phyloP scores from a whole-genome alignment of 2,329 filamentous ascomycete species.

The Neocatenulostroma microsporum region DNA sequence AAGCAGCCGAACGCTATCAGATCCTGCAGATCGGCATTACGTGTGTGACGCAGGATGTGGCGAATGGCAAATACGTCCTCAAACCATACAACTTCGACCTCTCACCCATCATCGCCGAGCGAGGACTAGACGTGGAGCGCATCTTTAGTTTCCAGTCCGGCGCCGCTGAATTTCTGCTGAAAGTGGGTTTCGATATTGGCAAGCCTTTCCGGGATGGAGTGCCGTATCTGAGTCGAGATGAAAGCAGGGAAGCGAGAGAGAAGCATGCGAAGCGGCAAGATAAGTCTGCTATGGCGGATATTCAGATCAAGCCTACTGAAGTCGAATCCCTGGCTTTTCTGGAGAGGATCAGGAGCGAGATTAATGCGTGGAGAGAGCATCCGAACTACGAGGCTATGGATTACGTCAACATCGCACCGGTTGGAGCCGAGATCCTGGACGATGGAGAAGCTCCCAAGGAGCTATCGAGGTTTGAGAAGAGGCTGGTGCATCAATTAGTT shows the following conservation, averaged over 20 bases:
- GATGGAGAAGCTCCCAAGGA: constrained; percentile 19
- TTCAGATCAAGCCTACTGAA: constrained; percentile 47
- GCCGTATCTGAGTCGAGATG: constrained; percentile 54
- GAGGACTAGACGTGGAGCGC: constrained; percentile 51
- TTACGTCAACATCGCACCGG: constrained; percentile 29
- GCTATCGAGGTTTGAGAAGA: constrained; percentile 54
- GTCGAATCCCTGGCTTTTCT: constrained; percentile 47
- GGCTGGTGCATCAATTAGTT: constrained; percentile 59
- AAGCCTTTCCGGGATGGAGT: constrained; percentile 50
- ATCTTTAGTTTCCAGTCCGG: constrained; percentile 52
- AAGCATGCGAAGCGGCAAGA: constrained; percentile 38
- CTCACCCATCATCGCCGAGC: constrained; percentile 46
- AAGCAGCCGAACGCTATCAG: constrained; percentile 54
- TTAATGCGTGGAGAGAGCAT: constrained; percentile 41
- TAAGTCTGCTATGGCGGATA: constrained; percentile 34
- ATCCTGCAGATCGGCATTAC: constrained; percentile 62
- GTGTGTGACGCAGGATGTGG: constrained; percentile 50
- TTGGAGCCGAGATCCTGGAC: constrained; percentile 11
- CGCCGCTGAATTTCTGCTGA: constrained; percentile 54
- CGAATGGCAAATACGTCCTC: constrained; percentile 49
- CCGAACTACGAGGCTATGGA: constrained; percentile 18
- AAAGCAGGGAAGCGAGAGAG: constrained; percentile 44
- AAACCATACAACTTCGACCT: constrained; percentile 59
- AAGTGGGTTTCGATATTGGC: constrained; percentile 52
- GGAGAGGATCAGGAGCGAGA: constrained; percentile 36